Percentiles rank a stretch among this genome's conserved stretches.
Conservation (phyloP, 139 green algal species). For the Closterium sp. region DNA sequence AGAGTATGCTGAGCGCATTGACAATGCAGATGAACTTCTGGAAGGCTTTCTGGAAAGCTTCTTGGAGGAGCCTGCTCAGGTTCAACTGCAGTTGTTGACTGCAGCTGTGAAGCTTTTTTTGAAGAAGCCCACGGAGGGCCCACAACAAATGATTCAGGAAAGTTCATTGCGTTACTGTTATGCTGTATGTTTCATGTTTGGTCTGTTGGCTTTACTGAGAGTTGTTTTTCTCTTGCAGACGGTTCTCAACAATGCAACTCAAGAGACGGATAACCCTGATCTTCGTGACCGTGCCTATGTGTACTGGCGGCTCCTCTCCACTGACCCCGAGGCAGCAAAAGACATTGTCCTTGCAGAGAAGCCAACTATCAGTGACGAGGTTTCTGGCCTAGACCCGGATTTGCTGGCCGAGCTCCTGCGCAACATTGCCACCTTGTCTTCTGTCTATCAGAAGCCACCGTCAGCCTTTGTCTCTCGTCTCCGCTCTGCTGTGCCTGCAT, state of each 20-base stretch:
- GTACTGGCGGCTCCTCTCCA: conserved; percentile 97
- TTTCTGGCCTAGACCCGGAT: conserved; percentile 68
- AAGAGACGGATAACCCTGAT: conserved; percentile 97
- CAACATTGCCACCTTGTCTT: conserved; percentile 79
- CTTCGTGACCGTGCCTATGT: conserved; percentile 95
- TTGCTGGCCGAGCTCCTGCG: conserved; percentile 78
- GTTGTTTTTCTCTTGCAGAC: not conserved
- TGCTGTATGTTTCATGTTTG: not conserved
- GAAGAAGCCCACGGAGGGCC: conserved; percentile 77
- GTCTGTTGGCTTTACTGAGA: not conserved
- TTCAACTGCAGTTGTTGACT: conserved; percentile 98
- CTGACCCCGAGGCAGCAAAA: conserved; percentile 91
- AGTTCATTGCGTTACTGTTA: not conserved
- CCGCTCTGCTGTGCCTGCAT: not conserved
- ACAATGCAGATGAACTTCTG: conserved; percentile 97
- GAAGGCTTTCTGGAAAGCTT: conserved; percentile 96
- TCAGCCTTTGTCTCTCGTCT: conserved; percentile 55
- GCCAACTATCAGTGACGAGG: conserved; percentile 83
- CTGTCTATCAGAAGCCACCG: conserved; percentile 92
- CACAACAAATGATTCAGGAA: conserved; percentile 91
- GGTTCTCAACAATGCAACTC: conserved; percentile 55
- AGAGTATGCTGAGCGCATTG: conserved; percentile 98
- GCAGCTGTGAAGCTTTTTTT: conserved; percentile 98
- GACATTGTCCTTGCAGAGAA: conserved; percentile 92
- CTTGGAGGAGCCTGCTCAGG: conserved; percentile 79